These are phyloP conservation scores for Flueggea neowawraea DNA, from an alignment of 441 rosid genomes.

Conservation along the genomic window DNA sequence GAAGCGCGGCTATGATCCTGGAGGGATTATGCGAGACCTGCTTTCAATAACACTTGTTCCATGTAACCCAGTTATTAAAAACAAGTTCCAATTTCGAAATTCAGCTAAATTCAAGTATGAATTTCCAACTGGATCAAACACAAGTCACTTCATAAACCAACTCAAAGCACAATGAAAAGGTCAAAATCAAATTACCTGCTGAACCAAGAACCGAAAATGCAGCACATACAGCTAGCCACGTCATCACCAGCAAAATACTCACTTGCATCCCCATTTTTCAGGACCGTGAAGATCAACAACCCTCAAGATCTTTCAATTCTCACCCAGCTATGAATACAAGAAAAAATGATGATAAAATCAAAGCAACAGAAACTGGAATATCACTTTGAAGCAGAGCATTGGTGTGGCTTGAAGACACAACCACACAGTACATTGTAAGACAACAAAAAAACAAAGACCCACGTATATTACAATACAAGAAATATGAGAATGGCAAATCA, in stretches of 20 bases:
- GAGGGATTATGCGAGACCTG: background rate
- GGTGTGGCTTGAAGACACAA: constrained; percentile 28
- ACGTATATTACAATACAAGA: constrained; percentile 26
- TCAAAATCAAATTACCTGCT: constrained; percentile 41
- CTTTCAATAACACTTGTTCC: background rate
- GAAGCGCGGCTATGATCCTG: too few relatives aligned
- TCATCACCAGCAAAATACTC: constrained; percentile 28
- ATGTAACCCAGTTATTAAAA: constrained; percentile 20
- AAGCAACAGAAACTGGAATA: constrained; percentile 18
- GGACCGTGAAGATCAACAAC: constrained; percentile 10
- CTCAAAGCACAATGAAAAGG: constrained; percentile 2
- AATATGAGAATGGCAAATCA: constrained; percentile 1
- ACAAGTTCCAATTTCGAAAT: constrained; percentile 7
- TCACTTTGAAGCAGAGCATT: constrained; percentile 16
- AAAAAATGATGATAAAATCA: background rate
- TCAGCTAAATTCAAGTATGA: constrained; percentile 10
- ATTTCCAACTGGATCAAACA: constrained; percentile 12
- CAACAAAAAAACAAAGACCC: constrained; percentile 23
- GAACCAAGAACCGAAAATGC: constrained; percentile 38
- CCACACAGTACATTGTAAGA: constrained; percentile 5
- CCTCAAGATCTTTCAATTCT: constrained; percentile 28
- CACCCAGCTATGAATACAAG: constrained; percentile 16
- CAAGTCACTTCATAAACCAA: constrained; percentile 10
- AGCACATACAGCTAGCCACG: constrained; percentile 18
- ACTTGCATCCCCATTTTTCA: constrained; percentile 36